phyloP scores from a whole-genome alignment of 1,284 basidiomycete genomes.

The Ganoderma multipileum region DNA sequence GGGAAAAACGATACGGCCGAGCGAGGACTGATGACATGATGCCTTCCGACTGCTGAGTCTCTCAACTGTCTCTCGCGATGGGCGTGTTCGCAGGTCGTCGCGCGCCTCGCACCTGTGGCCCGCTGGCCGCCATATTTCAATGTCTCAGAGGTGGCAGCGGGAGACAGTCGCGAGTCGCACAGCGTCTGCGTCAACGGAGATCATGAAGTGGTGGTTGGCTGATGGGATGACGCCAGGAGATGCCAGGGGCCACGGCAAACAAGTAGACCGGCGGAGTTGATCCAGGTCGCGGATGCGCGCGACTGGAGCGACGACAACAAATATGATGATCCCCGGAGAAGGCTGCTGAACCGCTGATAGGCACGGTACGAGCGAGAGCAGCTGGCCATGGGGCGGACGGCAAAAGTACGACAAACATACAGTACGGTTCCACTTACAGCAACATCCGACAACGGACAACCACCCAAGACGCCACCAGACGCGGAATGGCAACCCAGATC shows the following conservation, averaged over 20 bases:
- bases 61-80: conserved; percentile 15
- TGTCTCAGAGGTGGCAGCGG: neutral
- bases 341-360: neutral
- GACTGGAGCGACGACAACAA: conserved; percentile 3
- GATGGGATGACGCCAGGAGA: conserved; percentile 18
- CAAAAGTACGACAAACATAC: neutral
- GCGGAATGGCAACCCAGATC: conserved; percentile 1
- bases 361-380: neutral
- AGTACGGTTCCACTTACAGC: neutral
- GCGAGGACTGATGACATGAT: neutral
- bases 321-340: conserved; percentile 3
- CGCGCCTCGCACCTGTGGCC: conserved; percentile 9
- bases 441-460: neutral
- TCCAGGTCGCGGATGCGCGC: conserved; percentile 9
- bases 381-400: no score
- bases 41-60: no score
- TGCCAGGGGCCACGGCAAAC: conserved; percentile 1
- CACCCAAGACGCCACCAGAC: neutral
- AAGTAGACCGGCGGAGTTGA: conserved; percentile 3
- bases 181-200: conserved; percentile 14
- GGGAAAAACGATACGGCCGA: neutral
- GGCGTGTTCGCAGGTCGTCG: conserved; percentile 2
- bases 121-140: neutral
- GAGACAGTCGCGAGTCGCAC: conserved; percentile 13
- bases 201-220: conserved; percentile 2